These are phyloP conservation scores for Hansenula sp. DNA, from an alignment of 1,139 yeast species.

Conservation along the genomic window DNA sequence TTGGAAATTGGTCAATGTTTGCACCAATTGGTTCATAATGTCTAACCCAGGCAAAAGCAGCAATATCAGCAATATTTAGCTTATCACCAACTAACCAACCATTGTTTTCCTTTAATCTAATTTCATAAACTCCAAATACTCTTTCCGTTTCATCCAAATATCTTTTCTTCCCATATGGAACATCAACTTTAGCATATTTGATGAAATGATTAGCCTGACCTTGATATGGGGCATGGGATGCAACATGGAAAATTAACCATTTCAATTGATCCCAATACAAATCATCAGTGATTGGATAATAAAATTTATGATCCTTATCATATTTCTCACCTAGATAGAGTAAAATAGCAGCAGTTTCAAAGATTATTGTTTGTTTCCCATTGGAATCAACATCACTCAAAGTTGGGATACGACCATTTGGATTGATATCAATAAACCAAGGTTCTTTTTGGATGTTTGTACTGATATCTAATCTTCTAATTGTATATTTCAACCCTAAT, in stretches of 20 bases:
- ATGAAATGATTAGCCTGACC: conserved; percentile 53
- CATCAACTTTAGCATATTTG: conserved; percentile 39
- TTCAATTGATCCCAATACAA: conserved; percentile 47
- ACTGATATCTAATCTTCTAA: conserved; percentile 36
- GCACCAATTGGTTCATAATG: conserved; percentile 25
- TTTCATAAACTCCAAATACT: conserved; percentile 50
- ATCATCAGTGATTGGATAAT: conserved; percentile 38
- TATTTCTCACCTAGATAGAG: conserved; percentile 51
- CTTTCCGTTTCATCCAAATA: conserved; percentile 48
- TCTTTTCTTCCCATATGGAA: conserved; percentile 50
- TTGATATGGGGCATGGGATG: conserved; percentile 56
- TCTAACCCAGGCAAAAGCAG: conserved; percentile 35
- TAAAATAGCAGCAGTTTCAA: conserved; percentile 59
- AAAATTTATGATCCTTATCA: conserved; percentile 46
- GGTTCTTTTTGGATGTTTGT: conserved; percentile 43
- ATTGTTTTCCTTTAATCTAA: conserved; percentile 39
- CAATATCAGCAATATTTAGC: conserved; percentile 50
- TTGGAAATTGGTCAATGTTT: conserved; percentile 41
- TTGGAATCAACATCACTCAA: conserved; percentile 42
- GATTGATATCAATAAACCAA: conserved; percentile 51
- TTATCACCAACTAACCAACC: conserved; percentile 57
- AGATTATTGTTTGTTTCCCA: conserved; percentile 35
- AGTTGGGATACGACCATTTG: conserved; percentile 61
- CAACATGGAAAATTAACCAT: conserved; percentile 50
- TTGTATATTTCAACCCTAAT: conserved; percentile 44